phyloP scores from a whole-genome alignment of 768 basidiomycete genomes.

The Auricularia heimuer region DNA sequence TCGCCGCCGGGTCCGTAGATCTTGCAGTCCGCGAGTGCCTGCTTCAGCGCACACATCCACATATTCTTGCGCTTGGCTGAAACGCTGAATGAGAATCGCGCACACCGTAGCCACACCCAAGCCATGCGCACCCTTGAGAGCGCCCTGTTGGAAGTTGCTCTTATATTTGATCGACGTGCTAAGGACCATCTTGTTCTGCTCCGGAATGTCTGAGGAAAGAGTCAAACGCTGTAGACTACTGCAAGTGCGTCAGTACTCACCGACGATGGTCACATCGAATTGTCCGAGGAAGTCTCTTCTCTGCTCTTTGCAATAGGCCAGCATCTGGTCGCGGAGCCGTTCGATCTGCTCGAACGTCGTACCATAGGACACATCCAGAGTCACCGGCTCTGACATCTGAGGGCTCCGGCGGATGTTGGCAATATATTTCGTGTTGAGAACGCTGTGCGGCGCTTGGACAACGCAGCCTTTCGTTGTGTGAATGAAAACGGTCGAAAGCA shows the following conservation, averaged over 20 bases:
- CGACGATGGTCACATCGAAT: constrained; percentile 64
- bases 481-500: constrained; percentile 68
- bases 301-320: constrained; percentile 61
- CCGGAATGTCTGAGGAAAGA: constrained; percentile 53
- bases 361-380: constrained; percentile 67
- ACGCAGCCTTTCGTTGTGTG: constrained; percentile 40
- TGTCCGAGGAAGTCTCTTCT: constrained; percentile 64
- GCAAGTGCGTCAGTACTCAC: constrained; percentile 22
- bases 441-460: constrained; percentile 65
- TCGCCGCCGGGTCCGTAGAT: constrained; percentile 61
- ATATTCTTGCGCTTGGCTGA: constrained; percentile 75
- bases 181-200: constrained; percentile 67
- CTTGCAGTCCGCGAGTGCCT: constrained; percentile 52
- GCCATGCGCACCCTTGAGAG: constrained; percentile 43
- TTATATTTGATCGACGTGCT: constrained; percentile 83
- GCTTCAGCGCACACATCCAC: constrained; percentile 84
- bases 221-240: constrained; percentile 8
- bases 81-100: constrained; percentile 9
- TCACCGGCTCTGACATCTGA: constrained; percentile 74
- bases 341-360: constrained; percentile 81
- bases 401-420: constrained; percentile 64
- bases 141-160: constrained; percentile 74
- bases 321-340: constrained; percentile 65
- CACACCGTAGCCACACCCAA: constrained; percentile 7
- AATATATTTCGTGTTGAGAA: constrained; percentile 54